These are phyloP conservation scores for Coix lacrymajobi DNA, from an alignment of 176 grass and related monocot species.

Conservation along the genomic window DNA sequence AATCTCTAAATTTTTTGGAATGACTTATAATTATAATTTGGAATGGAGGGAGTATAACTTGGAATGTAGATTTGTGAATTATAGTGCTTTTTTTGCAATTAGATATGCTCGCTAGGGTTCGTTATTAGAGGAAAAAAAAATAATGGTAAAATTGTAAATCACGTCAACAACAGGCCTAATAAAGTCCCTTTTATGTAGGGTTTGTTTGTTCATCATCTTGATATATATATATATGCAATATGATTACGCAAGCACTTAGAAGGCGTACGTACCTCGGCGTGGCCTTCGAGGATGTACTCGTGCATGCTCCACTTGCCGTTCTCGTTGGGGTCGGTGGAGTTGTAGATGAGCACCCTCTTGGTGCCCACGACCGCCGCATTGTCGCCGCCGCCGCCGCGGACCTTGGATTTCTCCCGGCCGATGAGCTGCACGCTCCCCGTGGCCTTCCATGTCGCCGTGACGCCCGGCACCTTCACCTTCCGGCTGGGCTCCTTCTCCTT, in stretches of 20 bases:
- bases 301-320: constrained; percentile 36
- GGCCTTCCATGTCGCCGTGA: constrained; percentile 11
- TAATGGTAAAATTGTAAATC: not conserved
- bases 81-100: no score
- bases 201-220: not conserved
- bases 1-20: no score
- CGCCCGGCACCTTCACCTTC: not conserved
- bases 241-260: not conserved
- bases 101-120: not conserved
- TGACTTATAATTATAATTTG: no score
- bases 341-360: constrained; percentile 27
- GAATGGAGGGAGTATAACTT: no score
- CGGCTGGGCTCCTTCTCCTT: constrained; percentile 10
- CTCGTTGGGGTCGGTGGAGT: not conserved
- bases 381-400: not conserved
- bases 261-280: not conserved
- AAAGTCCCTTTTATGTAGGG: not conserved
- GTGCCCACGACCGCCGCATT: not conserved
- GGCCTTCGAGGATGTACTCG: not conserved
- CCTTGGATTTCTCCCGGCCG: not conserved
- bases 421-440: not conserved
- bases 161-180: not conserved
- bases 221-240: no score
- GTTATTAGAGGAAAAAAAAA: not conserved
- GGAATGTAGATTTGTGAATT: no score